phyloP scores from a whole-genome alignment of 257 asterid genomes.

The Solanum corneliomulleri region DNA sequence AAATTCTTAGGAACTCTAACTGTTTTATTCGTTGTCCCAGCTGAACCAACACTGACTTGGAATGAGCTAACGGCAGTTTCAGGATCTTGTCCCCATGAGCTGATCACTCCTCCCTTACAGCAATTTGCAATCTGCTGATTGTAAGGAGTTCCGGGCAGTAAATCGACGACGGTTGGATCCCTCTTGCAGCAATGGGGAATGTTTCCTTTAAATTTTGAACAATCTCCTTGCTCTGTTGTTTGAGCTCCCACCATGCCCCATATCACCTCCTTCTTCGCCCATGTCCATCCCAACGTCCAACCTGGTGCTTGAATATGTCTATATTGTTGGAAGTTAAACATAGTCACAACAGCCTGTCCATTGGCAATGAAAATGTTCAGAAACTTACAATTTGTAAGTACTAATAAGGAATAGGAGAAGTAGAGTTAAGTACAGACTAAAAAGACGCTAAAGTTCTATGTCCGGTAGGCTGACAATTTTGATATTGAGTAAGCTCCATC shows the following conservation, averaged over 20 bases:
- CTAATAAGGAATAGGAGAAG: background rate
- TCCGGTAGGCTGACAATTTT: background rate
- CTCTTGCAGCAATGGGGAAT: conserved; percentile 60
- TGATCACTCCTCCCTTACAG: conserved; percentile 70
- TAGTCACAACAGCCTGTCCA: conserved; percentile 41
- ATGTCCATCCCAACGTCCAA: conserved; percentile 62
- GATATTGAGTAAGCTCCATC: background rate
- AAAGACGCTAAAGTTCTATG: background rate
- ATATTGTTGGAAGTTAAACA: conserved; percentile 53
- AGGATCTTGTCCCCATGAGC: conserved; percentile 58
- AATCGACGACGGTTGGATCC: conserved; percentile 53
- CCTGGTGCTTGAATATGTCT: conserved; percentile 64
- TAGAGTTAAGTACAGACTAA: background rate
- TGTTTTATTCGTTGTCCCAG: conserved; percentile 63
- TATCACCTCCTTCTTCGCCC: conserved; percentile 60
- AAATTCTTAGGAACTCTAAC: conserved; percentile 58
- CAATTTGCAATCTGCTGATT: conserved; percentile 70
- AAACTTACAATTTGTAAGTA: background rate
- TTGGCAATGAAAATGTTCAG: background rate
- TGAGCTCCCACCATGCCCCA: conserved; percentile 55
- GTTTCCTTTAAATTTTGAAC: conserved; percentile 39
- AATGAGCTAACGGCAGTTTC: conserved; percentile 54
- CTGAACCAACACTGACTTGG: conserved; percentile 50
- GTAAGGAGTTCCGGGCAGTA: conserved; percentile 66
- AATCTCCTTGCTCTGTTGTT: conserved; percentile 54